Percentiles rank a stretch among this genome's conserved stretches.
These are phyloP conservation scores for Arachnomyces sp. DNA, from an alignment of 2,329 filamentous ascomycete species.

Conservation along the genomic window DNA sequence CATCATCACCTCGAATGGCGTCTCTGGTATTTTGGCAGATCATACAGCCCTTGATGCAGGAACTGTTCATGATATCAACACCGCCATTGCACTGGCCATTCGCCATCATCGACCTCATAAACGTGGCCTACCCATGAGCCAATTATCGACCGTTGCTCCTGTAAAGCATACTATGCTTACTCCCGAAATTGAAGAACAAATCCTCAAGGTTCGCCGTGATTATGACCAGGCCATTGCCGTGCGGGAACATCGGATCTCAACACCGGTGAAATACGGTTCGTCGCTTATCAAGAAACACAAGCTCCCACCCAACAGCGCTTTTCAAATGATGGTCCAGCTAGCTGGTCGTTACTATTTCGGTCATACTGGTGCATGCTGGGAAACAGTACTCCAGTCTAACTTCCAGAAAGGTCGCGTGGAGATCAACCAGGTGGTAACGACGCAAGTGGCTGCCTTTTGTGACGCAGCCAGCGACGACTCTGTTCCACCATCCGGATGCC, in stretches of 20 bases:
- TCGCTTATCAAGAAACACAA: conserved; percentile 4
- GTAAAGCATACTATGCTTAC: background rate
- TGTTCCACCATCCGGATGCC: conserved; percentile 1
- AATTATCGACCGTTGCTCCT: background rate
- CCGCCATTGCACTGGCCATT: conserved; percentile 2
- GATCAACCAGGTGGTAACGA: conserved; percentile 2
- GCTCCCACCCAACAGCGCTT: conserved; percentile 5
- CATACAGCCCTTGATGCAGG: conserved; percentile 4
- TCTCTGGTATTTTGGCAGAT: conserved; percentile 11
- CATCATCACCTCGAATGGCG: conserved; percentile 17
- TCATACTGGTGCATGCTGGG: conserved; percentile 2
- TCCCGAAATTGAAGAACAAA: background rate
- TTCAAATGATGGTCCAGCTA: conserved; percentile 5
- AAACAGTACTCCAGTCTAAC: conserved; percentile 2
- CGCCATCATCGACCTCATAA: background rate
- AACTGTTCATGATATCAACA: conserved; percentile 6
- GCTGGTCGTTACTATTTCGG: conserved; percentile 5
- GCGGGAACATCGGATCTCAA: background rate
- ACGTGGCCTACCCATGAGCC: background rate
- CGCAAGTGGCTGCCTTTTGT: background rate
- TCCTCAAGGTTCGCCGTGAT: background rate
- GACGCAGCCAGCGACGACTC: conserved; percentile 1
- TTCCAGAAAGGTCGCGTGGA: conserved; percentile 5
- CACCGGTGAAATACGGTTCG: conserved; percentile 1
- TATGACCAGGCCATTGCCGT: background rate